Base-by-base conservation (phyloP, 495 filamentous ascomycete genomes). In the Penicillium soppii region DNA sequence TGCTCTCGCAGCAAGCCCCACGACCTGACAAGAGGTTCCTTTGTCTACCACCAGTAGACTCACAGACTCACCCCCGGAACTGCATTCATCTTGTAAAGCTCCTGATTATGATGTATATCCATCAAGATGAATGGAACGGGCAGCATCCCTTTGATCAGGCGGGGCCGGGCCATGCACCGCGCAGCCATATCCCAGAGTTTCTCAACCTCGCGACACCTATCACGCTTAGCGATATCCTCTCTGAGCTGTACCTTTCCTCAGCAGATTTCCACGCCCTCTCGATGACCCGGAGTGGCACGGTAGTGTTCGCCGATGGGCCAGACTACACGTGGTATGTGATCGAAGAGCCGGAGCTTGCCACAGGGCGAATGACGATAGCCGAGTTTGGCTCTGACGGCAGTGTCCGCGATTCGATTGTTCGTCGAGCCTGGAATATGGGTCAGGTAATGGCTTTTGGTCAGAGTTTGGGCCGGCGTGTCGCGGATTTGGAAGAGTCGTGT, bases 361-460 rank as follows among this genome's bases (percentile, higher is more conserved):
- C 17, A 16, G 48, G 48, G 25, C 48, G 29, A 10, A 21, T 51
- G 26, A 35, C 48, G 5, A n/a, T 51, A 21, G 39, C 39, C 12
- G 37, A 51, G 27, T 51, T 51, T 51, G 48, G 48, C 10, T 43
- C 37, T 16, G 35, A 51, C 17, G 48, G 37, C 6, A 20, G 21
- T 10, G 38, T 51, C 48, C 48, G 48, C 38, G 29, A 22, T 23
- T 51, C 48, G 37, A 51, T 25, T 23, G 16, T 51, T 16, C 48
- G 48, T 36, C 37, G 48, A 42, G 16, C 48, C 37, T 51, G 48
- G 48, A 51, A 51, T 51, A 51, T 51, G 16, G 48, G 37, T 13
- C 37, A 35, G 38, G 25, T 23, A 3, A 42, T 51, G 38, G 13
- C 27, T 26, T 51, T 51, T 32, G 16, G 27, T 29, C 38, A 51